Percentiles rank a stretch among this genome's conserved stretches.
These are phyloP conservation scores for Leccinum longicurvipes DNA, from an alignment of 768 basidiomycete genomes.

Conservation along the genomic window DNA sequence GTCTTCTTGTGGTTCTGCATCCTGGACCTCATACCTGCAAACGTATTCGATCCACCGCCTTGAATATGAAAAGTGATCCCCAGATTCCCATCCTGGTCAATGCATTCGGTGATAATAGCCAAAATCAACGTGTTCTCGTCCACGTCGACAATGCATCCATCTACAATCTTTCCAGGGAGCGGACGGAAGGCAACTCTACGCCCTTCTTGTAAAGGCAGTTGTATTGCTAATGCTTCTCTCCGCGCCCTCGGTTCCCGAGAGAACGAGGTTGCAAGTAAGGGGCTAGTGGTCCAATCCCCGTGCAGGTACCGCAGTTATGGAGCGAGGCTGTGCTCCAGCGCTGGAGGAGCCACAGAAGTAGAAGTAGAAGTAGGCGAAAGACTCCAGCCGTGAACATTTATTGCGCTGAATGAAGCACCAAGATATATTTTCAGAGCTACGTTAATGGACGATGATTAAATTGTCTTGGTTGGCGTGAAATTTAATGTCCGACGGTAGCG, in stretches of 20 bases:
- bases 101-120: slow-evolving; percentile 67
- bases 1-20: slow-evolving; percentile 80
- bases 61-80: slow-evolving; percentile 23
- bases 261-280: slow-evolving; percentile 46
- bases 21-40: slow-evolving; percentile 79
- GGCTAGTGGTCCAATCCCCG: slow-evolving; percentile 61
- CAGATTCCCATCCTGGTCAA: slow-evolving; percentile 71
- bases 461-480: no score
- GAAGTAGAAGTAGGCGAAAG: slow-evolving; percentile 66
- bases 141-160: slow-evolving; percentile 48
- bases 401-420: no score
- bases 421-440: no score
- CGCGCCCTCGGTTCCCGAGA: slow-evolving; percentile 67
- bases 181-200: slow-evolving; percentile 83
- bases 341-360: slow-evolving; percentile 34
- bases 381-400: slow-evolving; percentile 70
- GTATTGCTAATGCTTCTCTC: slow-evolving; percentile 56
- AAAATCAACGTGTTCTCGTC: slow-evolving; percentile 70
- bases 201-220: slow-evolving; percentile 66
- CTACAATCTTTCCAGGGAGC: slow-evolving; percentile 49
- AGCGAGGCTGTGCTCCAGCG: slow-evolving; percentile 17
- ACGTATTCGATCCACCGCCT: background rate
- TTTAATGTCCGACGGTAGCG: no score
- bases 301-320: slow-evolving; percentile 18
- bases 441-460: no score